A percentile compares a stretch with the other conserved stretches of the same genome.
Evolutionary conservation across 768 basidiomycete species (phyloP).

Genomic region (Paxillus rubicundulus): DNA sequence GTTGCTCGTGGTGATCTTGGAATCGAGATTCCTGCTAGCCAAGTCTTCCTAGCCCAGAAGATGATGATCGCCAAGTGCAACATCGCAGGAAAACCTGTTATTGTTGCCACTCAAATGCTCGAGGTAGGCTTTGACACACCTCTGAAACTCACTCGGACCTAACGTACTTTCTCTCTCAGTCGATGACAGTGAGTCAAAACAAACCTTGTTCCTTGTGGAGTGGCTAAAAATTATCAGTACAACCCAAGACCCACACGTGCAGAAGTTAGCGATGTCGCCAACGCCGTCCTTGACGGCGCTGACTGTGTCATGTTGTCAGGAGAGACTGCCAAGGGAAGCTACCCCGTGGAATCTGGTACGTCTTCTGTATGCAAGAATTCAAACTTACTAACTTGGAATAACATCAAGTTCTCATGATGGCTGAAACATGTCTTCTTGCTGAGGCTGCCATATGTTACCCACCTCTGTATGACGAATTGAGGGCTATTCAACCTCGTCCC

Average conservation of each 20-base stretch:
- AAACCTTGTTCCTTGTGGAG: background rate
- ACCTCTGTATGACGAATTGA: constrained; percentile 88
- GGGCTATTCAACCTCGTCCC: constrained; percentile 74
- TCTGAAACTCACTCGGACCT: constrained; percentile 5
- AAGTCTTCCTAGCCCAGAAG: constrained; percentile 99
- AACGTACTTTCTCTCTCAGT: constrained; percentile 43
- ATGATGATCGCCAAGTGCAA: constrained; percentile 99
- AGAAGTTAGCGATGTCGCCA: constrained; percentile 98
- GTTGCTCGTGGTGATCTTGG: constrained; percentile 99
- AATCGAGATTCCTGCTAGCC: constrained; percentile 99
- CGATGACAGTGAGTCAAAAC: constrained; percentile 75
- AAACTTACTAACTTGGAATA: constrained; percentile 5
- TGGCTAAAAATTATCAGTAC: constrained; percentile 51
- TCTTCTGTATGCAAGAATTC: constrained; percentile 2
- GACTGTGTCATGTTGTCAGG: constrained; percentile 99
- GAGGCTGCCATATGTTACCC: constrained; percentile 96
- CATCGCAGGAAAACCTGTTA: constrained; percentile 95
- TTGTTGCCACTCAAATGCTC: constrained; percentile 99
- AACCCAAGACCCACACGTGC: constrained; percentile 99
- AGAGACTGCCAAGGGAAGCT: constrained; percentile 97
- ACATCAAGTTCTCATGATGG: constrained; percentile 92
- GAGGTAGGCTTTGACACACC: constrained; percentile 53
- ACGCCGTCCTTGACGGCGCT: constrained; percentile 96
- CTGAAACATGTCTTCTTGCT: constrained; percentile 96
- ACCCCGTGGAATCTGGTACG: constrained; percentile 92